These are phyloP conservation scores for Magnolia kwangsiensis DNA, from an alignment of 164 flowering plant species.

Conservation along the genomic window DNA sequence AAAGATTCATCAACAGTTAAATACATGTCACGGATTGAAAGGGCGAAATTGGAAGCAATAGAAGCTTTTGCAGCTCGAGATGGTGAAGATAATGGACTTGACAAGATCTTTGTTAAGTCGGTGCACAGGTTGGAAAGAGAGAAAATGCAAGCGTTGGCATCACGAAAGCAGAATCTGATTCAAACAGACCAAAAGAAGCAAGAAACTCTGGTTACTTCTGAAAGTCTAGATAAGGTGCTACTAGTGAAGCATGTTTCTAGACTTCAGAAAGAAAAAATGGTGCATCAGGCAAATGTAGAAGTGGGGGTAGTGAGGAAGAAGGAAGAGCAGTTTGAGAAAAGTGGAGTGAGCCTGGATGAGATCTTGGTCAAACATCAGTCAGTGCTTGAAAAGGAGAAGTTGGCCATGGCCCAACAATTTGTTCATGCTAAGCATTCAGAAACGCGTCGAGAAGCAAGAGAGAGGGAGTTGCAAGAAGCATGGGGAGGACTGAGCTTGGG, in stretches of 20 bases:
- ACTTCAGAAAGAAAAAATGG: constrained; percentile 30
- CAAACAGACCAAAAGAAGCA: background rate
- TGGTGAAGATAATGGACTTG: constrained; percentile 34
- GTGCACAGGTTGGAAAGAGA: constrained; percentile 48
- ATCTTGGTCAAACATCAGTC: constrained; percentile 61
- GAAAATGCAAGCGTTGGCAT: constrained; percentile 36
- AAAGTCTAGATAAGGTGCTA: constrained; percentile 15
- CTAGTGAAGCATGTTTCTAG: constrained; percentile 16
- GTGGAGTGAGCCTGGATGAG: constrained; percentile 52
- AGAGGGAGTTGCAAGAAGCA: constrained; percentile 69
- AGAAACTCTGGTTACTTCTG: background rate
- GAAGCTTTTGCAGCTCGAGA: constrained; percentile 16
- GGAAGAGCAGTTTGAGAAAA: constrained; percentile 12
- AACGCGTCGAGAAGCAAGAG: constrained; percentile 60
- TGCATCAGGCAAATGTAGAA: constrained; percentile 22
- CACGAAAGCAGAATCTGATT: constrained; percentile 17
- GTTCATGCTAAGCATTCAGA: constrained; percentile 24
- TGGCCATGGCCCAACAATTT: constrained; percentile 30
- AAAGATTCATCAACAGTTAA: background rate
- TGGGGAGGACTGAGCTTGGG: constrained; percentile 95
- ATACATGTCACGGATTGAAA: constrained; percentile 22
- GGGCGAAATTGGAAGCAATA: constrained; percentile 21
- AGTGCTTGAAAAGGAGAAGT: constrained; percentile 63
- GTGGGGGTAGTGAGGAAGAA: constrained; percentile 16
- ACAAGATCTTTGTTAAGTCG: constrained; percentile 46